phyloP scores from a whole-genome alignment of 345 rosid species.

The Euphorbia tirucalli region DNA sequence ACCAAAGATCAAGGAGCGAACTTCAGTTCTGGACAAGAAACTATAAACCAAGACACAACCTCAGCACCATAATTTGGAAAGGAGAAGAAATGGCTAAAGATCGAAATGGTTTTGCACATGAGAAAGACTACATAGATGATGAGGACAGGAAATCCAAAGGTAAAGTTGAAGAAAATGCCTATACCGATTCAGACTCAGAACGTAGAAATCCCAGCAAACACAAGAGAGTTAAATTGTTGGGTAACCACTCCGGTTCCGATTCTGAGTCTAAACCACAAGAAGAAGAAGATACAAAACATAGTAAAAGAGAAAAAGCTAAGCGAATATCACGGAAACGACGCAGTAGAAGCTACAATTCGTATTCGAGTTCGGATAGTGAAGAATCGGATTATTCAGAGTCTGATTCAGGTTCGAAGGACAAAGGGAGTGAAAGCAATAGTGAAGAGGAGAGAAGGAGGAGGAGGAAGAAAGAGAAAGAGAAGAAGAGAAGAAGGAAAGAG shows the following conservation, averaged over 20 bases:
- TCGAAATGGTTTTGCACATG: not conserved
- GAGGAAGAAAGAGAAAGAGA: not conserved
- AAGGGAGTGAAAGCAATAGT: constrained; percentile 22
- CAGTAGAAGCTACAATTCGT: constrained; percentile 6
- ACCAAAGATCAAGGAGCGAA: too few relatives aligned
- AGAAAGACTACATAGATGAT: not conserved
- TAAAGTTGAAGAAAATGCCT: not conserved
- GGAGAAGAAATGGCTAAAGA: not conserved
- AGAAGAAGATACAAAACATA: constrained; percentile 1
- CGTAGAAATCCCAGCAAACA: not conserved
- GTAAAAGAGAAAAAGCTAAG: too few relatives aligned
- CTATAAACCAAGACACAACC: too few relatives aligned
- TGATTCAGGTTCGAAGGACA: constrained; percentile 24
- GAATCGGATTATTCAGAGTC: constrained; percentile 20
- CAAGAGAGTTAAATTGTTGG: not conserved
- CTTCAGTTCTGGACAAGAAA: too few relatives aligned
- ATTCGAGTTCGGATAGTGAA: constrained; percentile 4
- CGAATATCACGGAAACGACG: constrained; percentile 11
- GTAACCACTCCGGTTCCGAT: not conserved
- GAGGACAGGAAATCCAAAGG: not conserved
- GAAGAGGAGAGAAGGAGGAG: not conserved
- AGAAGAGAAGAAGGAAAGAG: too few relatives aligned
- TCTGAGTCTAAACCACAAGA: not conserved
- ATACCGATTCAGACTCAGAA: not conserved
- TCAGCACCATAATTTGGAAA: not conserved